A percentile compares a stretch with the other conserved stretches of the same genome.
phyloP scores from a whole-genome alignment of 129 eudicot species.

The Flaveria brownii region DNA sequence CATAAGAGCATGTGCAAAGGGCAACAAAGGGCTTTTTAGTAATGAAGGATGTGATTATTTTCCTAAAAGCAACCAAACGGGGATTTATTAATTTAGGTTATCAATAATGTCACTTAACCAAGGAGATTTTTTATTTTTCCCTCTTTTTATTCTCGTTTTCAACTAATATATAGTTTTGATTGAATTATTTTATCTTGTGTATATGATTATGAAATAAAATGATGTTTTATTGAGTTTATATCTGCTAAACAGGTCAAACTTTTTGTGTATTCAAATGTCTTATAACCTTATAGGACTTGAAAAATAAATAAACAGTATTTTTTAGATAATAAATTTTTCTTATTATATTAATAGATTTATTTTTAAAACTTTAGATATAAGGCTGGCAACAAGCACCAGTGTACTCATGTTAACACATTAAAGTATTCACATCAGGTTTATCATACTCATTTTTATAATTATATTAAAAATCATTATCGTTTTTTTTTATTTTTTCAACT shows the following conservation, averaged over 20 bases:
- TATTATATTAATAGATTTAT: no score
- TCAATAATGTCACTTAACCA: conserved; percentile 36
- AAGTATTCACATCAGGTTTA: no score
- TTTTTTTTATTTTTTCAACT: no score
- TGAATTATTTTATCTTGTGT: background rate
- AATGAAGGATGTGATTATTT: conserved; percentile 24
- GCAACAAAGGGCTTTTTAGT: conserved; percentile 25
- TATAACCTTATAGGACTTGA: background rate
- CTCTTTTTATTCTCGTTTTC: background rate
- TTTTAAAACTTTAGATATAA: no score
- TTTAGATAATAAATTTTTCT: no score
- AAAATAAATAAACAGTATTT: no score
- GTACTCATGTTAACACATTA: no score
- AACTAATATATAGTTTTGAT: background rate
- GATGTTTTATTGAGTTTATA: no score
- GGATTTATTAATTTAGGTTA: conserved; percentile 10
- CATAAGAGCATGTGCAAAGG: conserved; percentile 26
- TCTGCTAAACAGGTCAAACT: background rate
- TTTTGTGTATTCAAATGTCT: background rate
- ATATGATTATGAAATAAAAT: background rate
- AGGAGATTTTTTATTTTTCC: conserved; percentile 10
- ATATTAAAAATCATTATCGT: no score
- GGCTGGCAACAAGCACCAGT: no score
- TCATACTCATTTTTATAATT: no score
- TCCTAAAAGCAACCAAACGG: conserved; percentile 21